Percentiles rank a stretch among this genome's conserved stretches.
Conservation (phyloP, 2,329 filamentous ascomycete species). For the Fusarium avenaceum region DNA sequence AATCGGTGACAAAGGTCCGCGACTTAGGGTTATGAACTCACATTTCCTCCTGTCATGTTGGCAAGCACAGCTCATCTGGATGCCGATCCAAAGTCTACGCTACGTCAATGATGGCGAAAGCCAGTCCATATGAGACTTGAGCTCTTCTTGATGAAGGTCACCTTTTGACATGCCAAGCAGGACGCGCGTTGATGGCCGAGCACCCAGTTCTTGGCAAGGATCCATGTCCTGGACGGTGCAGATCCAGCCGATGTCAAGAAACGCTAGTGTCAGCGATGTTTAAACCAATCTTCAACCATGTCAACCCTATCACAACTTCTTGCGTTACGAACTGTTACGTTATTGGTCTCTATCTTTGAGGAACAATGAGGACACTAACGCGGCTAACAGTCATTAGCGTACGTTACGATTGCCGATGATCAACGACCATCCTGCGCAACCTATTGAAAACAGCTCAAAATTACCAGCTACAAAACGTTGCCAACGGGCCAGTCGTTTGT, state of each 20-base stretch:
- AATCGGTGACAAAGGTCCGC: slow-evolving; percentile 23
- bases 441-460: background rate
- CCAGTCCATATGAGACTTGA: slow-evolving; percentile 45
- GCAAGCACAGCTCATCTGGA: slow-evolving; percentile 42
- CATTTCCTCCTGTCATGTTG: slow-evolving; percentile 50
- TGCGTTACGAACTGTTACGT: slow-evolving; percentile 24
- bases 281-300: slow-evolving; percentile 47
- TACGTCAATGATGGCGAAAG: slow-evolving; percentile 42
- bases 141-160: slow-evolving; percentile 49
- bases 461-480: slow-evolving; percentile 29
- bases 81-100: slow-evolving; percentile 42
- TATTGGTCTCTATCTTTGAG: slow-evolving; percentile 23
- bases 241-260: slow-evolving; percentile 48
- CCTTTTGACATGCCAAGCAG: slow-evolving; percentile 49
- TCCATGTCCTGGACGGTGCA: slow-evolving; percentile 49
- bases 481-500: slow-evolving; percentile 38
- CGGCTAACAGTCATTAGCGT: slow-evolving; percentile 8
- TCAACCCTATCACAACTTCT: slow-evolving; percentile 48
- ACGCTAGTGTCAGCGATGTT: slow-evolving; percentile 48
- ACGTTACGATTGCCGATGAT: slow-evolving; percentile 1
- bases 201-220: slow-evolving; percentile 49
- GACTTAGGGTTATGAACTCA: slow-evolving; percentile 40
- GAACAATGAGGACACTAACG: slow-evolving; percentile 1
- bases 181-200: slow-evolving; percentile 50
- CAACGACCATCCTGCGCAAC: background rate